phyloP scores from a whole-genome alignment of 352 stramenopile species.

The Pythium aquatile region DNA sequence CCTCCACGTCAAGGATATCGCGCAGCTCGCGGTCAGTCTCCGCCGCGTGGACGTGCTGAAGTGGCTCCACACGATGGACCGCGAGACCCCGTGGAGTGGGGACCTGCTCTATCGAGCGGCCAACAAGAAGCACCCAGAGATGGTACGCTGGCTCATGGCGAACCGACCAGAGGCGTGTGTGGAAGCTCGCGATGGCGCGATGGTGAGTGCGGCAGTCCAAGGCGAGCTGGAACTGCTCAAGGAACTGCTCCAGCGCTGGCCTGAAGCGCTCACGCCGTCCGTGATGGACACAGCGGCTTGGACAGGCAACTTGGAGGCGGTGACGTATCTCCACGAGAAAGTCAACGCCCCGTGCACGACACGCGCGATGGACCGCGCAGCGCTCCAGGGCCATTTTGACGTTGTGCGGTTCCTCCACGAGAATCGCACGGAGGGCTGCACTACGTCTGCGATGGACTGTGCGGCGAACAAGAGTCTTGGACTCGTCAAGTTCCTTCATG shows the following conservation, averaged over 20 bases:
- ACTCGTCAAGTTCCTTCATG: conserved; percentile 5
- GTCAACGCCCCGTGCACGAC: not conserved
- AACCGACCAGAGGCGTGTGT: not conserved
- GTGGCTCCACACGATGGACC: not conserved
- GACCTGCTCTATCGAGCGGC: too few relatives aligned
- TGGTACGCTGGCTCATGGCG: not conserved
- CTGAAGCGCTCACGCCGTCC: not conserved
- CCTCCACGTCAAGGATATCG: too few relatives aligned
- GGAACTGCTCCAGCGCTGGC: not conserved
- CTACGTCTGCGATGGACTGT: not conserved
- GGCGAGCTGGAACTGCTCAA: not conserved
- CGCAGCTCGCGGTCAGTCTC: too few relatives aligned
- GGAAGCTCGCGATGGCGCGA: too few relatives aligned
- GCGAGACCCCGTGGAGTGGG: not conserved
- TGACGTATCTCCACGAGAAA: not conserved
- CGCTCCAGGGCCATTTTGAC: not conserved
- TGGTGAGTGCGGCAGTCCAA: not conserved
- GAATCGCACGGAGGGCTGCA: not conserved
- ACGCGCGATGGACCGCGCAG: not conserved
- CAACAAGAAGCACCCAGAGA: not conserved
- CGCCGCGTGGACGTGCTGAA: not conserved
- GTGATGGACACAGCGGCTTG: not conserved
- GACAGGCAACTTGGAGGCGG: not conserved
- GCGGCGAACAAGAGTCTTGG: not conserved
- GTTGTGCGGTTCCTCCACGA: not conserved